These are phyloP conservation scores for Penicillium brasilianum DNA, from an alignment of 2,329 filamentous ascomycete species.

Conservation along the genomic window DNA sequence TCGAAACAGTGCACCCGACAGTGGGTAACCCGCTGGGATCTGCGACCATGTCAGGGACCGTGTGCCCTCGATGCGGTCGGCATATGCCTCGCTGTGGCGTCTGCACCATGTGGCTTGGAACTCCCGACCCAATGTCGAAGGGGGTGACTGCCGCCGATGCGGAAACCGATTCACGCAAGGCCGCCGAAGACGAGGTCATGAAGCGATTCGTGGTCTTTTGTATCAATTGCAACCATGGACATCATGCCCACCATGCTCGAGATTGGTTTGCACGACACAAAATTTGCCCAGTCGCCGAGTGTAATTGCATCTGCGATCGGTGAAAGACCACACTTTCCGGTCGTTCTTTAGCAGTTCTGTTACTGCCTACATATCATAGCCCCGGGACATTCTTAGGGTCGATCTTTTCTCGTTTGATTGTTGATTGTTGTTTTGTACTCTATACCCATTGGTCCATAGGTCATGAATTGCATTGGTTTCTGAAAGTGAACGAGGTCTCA, in stretches of 20 bases:
- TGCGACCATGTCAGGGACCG: slow-evolving; percentile 53
- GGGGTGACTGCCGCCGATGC: slow-evolving; percentile 43
- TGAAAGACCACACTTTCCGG: slow-evolving; percentile 19
- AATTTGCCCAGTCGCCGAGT: slow-evolving; percentile 49
- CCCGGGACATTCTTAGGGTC: background rate
- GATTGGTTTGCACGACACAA: slow-evolving; percentile 61
- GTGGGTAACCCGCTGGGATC: slow-evolving; percentile 43
- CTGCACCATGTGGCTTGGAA: slow-evolving; percentile 66
- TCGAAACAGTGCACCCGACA: slow-evolving; percentile 44
- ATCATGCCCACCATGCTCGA: slow-evolving; percentile 66
- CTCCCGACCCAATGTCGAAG: slow-evolving; percentile 58
- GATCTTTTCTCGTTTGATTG: background rate
- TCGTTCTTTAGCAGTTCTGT: background rate
- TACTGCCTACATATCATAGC: background rate
- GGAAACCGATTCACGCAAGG: slow-evolving; percentile 31
- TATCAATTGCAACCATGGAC: slow-evolving; percentile 67
- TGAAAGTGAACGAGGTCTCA: background rate
- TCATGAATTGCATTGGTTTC: background rate
- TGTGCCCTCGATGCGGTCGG: slow-evolving; percentile 65
- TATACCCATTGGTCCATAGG: slow-evolving; percentile 23
- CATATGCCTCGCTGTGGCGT: slow-evolving; percentile 68
- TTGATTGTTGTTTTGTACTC: slow-evolving; percentile 8
- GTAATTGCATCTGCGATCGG: slow-evolving; percentile 48
- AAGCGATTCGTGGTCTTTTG: slow-evolving; percentile 64
- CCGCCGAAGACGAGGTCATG: slow-evolving; percentile 53